Conservation (phyloP, 352 stramenopile species). For the Phytophthora pluvialis region DNA sequence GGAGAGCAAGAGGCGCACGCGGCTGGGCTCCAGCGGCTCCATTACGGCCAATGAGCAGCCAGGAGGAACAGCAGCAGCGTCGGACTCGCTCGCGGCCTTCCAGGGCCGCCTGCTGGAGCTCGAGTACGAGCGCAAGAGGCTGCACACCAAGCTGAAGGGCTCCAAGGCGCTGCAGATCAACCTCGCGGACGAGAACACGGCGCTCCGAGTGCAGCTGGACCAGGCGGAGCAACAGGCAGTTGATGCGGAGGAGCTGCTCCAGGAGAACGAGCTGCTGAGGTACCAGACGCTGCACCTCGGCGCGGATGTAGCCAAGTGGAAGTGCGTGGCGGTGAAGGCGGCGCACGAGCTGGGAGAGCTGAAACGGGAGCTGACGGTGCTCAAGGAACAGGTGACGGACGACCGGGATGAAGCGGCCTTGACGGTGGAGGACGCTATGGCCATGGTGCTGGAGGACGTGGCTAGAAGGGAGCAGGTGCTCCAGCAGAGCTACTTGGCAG, state of each 20-base stretch:
- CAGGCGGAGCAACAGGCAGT: conserved; percentile 56
- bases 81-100: conserved; percentile 53
- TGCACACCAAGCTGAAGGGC: conserved; percentile 68
- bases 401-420: conserved; percentile 41
- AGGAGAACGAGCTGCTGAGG: conserved; percentile 71
- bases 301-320: conserved; percentile 52
- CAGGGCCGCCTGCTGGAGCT: conserved; percentile 67
- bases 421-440: conserved; percentile 52
- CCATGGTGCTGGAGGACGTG: conserved; percentile 50
- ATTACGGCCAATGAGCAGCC: conserved; percentile 3
- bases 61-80: neutral
- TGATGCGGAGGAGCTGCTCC: conserved; percentile 54
- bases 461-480: conserved; percentile 61
- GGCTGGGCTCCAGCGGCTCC: conserved; percentile 20
- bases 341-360: conserved; percentile 43
- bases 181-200: conserved; percentile 76
- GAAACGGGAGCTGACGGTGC: conserved; percentile 39
- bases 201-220: conserved; percentile 53
- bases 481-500: conserved; percentile 67
- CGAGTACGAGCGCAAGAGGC: conserved; percentile 72
- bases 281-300: conserved; percentile 56
- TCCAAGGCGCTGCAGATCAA: conserved; percentile 62
- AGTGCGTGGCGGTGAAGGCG: conserved; percentile 39
- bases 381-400: conserved; percentile 51
- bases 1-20: conserved; percentile 45